Base-by-base conservation (phyloP, 805 yeast genomes). In the Wickerhamiella occidentalis region DNA sequence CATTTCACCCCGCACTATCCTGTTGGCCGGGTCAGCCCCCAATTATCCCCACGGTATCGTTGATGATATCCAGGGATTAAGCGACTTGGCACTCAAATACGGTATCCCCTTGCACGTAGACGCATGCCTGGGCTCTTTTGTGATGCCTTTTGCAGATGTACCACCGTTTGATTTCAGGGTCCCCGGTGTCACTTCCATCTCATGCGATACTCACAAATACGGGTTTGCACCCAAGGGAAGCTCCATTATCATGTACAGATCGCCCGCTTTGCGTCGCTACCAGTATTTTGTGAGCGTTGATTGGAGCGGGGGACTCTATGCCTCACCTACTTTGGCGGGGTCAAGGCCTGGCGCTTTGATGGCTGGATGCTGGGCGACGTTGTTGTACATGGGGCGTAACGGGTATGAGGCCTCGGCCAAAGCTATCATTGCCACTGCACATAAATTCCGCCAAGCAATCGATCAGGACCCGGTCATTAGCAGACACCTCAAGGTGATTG, bases 181-280 rank as follows among this genome's bases (percentile, higher is more conserved):
- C 2, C 82, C 85, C 0, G 92, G 73, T 28, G 97, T 92, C n/a
- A 92, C 97, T 0, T 87, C 96, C 2, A 90, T 90, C 51, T 85
- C 95, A n/a, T 92, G 97, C 67, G 98, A 90, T 64, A 90, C 98
- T n/a, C 98, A 90, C 71, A 90, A 90, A 65, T 90, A 90, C 61
- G 98, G 97, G 1, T 92, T 90, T 72, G 96, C 97, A 7, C 98
- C 98, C 36, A 90, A 90, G 66, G 98, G 98, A 8, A 82, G 94
- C 0, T 85, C 95, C 0, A 75, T 90, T 21, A 82, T 92, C 58
- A 82, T 92, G 95, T 92, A 92, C 65, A 75, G 96, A 43, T 67
- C 73, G 53, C 58, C 74, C 0, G 73, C 75, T 51, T 72, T 86
- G 50, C 73, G 98, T 51, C 74, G 75, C 55, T 74, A 81, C 59